phyloP scores from a whole-genome alignment of 2,329 filamentous ascomycete species.

The Ophiocordyceps camponoti-leonardi region DNA sequence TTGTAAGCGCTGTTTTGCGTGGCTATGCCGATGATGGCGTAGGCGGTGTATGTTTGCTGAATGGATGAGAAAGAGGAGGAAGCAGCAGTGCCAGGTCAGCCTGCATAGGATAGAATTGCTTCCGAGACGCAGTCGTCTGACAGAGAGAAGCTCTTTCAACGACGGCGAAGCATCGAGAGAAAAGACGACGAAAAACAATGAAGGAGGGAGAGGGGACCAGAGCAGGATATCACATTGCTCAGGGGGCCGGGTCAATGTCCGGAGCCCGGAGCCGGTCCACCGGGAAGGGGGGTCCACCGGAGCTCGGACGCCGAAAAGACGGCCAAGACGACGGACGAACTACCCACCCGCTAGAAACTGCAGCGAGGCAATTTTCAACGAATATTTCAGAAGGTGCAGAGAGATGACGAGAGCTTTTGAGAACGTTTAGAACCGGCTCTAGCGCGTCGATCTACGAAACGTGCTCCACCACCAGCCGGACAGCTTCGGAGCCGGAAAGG shows the following conservation, averaged over 20 bases:
- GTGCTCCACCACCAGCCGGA: neutral
- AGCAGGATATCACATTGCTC: too few species aligned
- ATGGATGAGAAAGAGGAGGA: too few species aligned
- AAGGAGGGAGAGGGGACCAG: too few species aligned
- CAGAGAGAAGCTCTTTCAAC: too few species aligned
- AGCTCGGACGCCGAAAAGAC: neutral
- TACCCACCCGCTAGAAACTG: neutral
- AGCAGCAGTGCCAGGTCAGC: too few species aligned
- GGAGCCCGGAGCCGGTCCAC: neutral
- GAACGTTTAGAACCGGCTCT: constrained; percentile 3
- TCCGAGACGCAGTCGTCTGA: too few species aligned
- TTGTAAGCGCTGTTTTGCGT: neutral
- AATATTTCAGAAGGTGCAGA: neutral
- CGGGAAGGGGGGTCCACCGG: neutral
- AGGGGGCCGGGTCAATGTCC: too few species aligned
- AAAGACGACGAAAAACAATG: too few species aligned
- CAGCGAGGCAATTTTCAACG: neutral
- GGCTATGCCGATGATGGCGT: neutral
- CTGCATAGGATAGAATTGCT: too few species aligned
- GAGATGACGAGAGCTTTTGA: constrained; percentile 3
- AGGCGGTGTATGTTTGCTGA: too few species aligned
- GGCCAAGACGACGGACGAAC: neutral
- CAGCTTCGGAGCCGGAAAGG: neutral
- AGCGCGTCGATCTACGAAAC: neutral
- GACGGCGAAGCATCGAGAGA: too few species aligned